Base-by-base conservation (phyloP, 495 filamentous ascomycete genomes). In the Hypoxylon lienhwacheense region DNA sequence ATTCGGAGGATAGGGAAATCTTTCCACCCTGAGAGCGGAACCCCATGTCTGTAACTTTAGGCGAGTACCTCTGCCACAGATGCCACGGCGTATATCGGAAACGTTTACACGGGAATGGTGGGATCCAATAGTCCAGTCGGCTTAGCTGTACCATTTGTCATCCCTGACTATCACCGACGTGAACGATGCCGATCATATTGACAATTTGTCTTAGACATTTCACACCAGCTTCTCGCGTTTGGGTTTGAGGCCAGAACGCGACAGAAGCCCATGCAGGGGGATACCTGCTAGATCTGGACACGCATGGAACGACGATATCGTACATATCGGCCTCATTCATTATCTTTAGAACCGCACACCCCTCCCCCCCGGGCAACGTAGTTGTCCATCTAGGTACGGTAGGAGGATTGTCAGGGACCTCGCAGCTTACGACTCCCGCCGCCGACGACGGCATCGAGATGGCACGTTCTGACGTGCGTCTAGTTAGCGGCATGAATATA, bases 1-100 rank as follows among this genome's bases (percentile, higher is more conserved):
- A 43, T 55, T 50, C 64, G 64, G 64, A 36, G 47, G 44, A 59
- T 47, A 59, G 61, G 64, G 59, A 53, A 57, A 66, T 66, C 60
- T 59, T 66, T 64, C 64, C 64, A 57, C 61, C 61, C 61, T 66
- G 22, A 66, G 64, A 51, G 53, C 60, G 64, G 64, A 66, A 50
- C 47, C 37, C 21, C 21, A 47, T 53, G 44, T 34, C 22, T 56
- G 53, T 51, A 64, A 57, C 61, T 56, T 66, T 66, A 66, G 56
- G 64, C 56, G 53, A 59, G 40, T 20, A 59, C 12, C 56, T 43
- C 45, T 43, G 31, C 48, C 32, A 53, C 36, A 43, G 48, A 45
- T 40, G 37, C 48, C 47, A 48, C 11, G 61, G 40, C 57, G 47
- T 61, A 32, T 61, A 66, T 64, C 56, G 42, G 64, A 64, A 64